Percentiles rank a stretch among this genome's conserved stretches.
These are phyloP conservation scores for Metarhizium robertsii DNA, from an alignment of 2,329 filamentous ascomycete genomes.

Conservation along the genomic window DNA sequence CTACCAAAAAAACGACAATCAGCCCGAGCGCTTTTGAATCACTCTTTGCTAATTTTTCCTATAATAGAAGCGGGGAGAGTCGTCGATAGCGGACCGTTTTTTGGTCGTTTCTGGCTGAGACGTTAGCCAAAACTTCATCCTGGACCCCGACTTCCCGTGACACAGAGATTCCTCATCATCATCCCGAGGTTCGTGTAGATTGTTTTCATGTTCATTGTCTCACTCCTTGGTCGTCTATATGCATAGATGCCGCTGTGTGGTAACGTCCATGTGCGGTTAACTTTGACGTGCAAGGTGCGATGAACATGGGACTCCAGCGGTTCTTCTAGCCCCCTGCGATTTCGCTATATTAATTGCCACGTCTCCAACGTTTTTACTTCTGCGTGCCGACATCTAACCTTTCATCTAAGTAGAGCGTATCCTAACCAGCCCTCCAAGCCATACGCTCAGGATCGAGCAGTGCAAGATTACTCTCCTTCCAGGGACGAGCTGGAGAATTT, in stretches of 20 bases:
- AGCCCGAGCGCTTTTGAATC: not conserved
- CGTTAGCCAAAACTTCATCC: not conserved
- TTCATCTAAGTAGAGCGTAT: not conserved
- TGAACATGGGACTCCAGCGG: not conserved
- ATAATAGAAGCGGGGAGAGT: conserved; percentile 7
- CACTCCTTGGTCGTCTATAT: not conserved
- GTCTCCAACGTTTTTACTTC: not conserved
- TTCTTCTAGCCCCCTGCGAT: not conserved
- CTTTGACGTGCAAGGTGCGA: not conserved
- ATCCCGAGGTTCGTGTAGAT: conserved; percentile 12
- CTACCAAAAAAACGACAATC: not conserved
- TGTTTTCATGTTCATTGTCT: not conserved
- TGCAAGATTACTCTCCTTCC: conserved; percentile 7
- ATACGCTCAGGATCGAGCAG: not conserved
- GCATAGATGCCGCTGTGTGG: not conserved
- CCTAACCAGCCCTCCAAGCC: not conserved
- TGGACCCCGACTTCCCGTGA: conserved; percentile 7
- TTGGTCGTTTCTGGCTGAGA: conserved; percentile 3
- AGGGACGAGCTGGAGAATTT: conserved; percentile 2
- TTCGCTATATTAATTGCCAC: not conserved
- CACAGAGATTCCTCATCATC: conserved; percentile 9
- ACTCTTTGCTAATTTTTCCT: conserved; percentile 3
- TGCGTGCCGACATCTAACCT: not conserved
- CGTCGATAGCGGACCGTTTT: conserved; percentile 7
- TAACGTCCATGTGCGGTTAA: not conserved